A percentile compares a stretch with the other conserved stretches of the same genome.
Conservation (phyloP, 148 eudicot genomes). For the Rhododendron vialii region DNA sequence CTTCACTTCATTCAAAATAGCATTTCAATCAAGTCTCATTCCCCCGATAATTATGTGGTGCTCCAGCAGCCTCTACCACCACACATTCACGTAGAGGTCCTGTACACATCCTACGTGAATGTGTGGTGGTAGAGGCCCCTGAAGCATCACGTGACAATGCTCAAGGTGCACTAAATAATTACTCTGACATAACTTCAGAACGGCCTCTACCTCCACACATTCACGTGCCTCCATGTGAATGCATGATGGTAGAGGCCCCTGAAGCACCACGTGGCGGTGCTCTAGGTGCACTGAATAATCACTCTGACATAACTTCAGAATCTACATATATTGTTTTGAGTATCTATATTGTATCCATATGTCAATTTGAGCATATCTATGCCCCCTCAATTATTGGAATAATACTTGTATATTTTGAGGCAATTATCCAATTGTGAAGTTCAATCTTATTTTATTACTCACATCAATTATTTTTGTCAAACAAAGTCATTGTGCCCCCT, state of each 20-base stretch:
- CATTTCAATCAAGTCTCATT: not conserved
- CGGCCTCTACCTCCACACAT: not conserved
- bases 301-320: not conserved
- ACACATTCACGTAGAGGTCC: not conserved
- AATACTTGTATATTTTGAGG: not conserved
- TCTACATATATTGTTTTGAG: not conserved
- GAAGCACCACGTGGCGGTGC: not conserved
- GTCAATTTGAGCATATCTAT: not conserved
- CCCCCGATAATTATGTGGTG: too few relatives aligned
- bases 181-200: not conserved
- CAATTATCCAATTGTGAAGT: not conserved
- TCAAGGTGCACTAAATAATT: not conserved
- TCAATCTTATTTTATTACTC: not conserved
- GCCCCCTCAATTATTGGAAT: constrained; percentile 9
- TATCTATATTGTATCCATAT: not conserved
- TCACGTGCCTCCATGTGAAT: not conserved
- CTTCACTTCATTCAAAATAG: not conserved
- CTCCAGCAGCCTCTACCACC: not conserved
- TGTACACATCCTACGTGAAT: not conserved
- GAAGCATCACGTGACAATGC: not conserved
- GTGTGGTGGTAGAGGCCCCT: not conserved
- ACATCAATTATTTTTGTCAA: not conserved
- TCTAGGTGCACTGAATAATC: not conserved
- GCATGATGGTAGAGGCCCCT: not conserved
- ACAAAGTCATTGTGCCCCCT: not conserved